Percentiles rank a stretch among this genome's conserved stretches.
These are phyloP conservation scores for Calendula officinalis DNA, from an alignment of 129 eudicot species.

Conservation along the genomic window DNA sequence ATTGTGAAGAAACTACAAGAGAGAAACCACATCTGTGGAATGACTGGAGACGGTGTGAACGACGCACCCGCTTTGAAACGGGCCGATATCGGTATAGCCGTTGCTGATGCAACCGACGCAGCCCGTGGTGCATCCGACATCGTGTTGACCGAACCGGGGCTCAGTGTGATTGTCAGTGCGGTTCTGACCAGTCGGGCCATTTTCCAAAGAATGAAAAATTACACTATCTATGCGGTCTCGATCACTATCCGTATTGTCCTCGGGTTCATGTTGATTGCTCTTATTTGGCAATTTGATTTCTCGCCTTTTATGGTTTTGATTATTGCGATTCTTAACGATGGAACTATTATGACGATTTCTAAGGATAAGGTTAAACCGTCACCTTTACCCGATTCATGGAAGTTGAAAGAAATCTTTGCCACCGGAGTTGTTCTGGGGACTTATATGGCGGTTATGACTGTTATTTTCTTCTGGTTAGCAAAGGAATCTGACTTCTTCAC, in stretches of 20 bases:
- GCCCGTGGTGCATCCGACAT: conserved; percentile 91
- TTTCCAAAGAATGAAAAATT: conserved; percentile 92
- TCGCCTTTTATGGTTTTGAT: conserved; percentile 93
- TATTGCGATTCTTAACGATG: conserved; percentile 86
- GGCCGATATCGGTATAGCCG: conserved; percentile 94
- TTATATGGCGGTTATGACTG: conserved; percentile 79
- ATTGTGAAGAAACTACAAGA: conserved; percentile 85
- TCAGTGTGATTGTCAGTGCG: conserved; percentile 80
- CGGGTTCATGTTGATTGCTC: conserved; percentile 85
- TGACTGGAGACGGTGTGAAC: conserved; percentile 92
- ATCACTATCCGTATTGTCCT: conserved; percentile 86
- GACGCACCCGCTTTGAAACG: conserved; percentile 82
- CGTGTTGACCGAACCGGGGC: conserved; percentile 84
- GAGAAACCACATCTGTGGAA: conserved; percentile 71
- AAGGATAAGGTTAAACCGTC: conserved; percentile 86
- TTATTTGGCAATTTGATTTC: conserved; percentile 84
- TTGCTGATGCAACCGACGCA: conserved; percentile 92
- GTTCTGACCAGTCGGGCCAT: conserved; percentile 87
- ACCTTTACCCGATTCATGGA: conserved; percentile 90
- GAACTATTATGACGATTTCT: conserved; percentile 93
- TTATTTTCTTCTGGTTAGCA: conserved; percentile 75
- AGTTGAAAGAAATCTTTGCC: conserved; percentile 80
- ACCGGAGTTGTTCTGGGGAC: conserved; percentile 86
- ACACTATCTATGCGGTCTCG: conserved; percentile 89
- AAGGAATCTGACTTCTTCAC: conserved; percentile 67